These are phyloP conservation scores for Fagopyrum homotropicum DNA, from an alignment of 148 eudicot genomes.

Conservation along the genomic window DNA sequence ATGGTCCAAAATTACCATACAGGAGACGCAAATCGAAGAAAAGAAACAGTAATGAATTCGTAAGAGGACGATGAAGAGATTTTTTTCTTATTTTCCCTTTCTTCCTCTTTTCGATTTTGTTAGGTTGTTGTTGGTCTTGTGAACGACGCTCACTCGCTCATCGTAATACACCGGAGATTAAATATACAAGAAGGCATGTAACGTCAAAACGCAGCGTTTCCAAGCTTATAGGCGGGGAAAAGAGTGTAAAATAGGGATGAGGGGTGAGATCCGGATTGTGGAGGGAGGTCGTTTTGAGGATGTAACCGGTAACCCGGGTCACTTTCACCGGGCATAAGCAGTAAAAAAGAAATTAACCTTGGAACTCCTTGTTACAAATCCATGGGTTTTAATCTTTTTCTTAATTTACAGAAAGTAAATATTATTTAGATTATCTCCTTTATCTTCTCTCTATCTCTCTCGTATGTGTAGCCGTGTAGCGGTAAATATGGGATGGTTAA, in stretches of 20 bases:
- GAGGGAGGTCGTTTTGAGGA: neutral
- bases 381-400: neutral
- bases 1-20: constrained; percentile 2
- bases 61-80: constrained; percentile 6
- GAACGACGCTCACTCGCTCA: constrained; percentile 10
- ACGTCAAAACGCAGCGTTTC: constrained; percentile 11
- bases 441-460: too few relatives aligned
- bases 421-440: too few relatives aligned
- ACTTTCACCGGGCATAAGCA: constrained; percentile 6
- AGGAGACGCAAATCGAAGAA: neutral
- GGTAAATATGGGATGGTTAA: neutral
- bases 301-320: neutral
- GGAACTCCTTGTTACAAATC: neutral
- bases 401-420: too few relatives aligned
- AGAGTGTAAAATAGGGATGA: constrained; percentile 8
- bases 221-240: constrained; percentile 4
- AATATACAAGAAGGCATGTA: neutral
- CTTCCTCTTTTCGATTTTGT: constrained; percentile 13
- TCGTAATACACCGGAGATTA: neutral
- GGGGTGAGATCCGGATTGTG: constrained; percentile 5
- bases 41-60: neutral
- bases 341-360: neutral
- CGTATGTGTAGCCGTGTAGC: too few relatives aligned
- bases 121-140: constrained; percentile 14
- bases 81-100: neutral